Evolutionary conservation across 495 filamentous ascomycete genomes (phyloP).

Genomic region (Xylaria venustula): DNA sequence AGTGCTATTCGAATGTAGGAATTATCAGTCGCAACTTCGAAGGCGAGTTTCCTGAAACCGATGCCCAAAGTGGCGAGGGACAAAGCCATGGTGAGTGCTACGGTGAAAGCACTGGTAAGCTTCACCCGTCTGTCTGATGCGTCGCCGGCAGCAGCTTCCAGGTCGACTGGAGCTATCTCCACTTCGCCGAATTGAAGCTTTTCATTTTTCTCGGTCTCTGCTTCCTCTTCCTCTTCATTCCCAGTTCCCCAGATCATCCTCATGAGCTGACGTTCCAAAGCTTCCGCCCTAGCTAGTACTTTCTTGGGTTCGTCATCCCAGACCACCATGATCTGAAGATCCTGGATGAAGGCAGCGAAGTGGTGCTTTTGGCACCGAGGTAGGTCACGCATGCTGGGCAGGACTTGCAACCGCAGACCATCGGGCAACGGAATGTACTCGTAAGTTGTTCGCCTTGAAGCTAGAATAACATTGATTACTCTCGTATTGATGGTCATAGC

Average conservation of each 20-base stretch:
- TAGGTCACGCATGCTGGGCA: slow-evolving; percentile 53
- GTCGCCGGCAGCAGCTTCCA: slow-evolving; percentile 34
- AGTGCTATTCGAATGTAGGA: slow-evolving; percentile 50
- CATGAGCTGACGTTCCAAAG: slow-evolving; percentile 53
- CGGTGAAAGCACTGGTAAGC: slow-evolving; percentile 52
- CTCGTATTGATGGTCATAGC: slow-evolving; percentile 60
- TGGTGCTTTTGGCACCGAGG: slow-evolving; percentile 62
- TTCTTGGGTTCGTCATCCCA: slow-evolving; percentile 65
- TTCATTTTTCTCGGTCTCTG: slow-evolving; percentile 40
- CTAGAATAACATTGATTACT: slow-evolving; percentile 55
- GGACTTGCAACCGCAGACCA: slow-evolving; percentile 60
- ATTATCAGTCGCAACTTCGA: slow-evolving; percentile 51
- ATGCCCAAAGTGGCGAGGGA: slow-evolving; percentile 52
- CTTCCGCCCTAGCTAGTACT: slow-evolving; percentile 47
- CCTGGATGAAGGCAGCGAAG: slow-evolving; percentile 64
- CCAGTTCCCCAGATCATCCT: slow-evolving; percentile 53
- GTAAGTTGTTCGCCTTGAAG: slow-evolving; percentile 34
- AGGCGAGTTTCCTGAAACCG: slow-evolving; percentile 54
- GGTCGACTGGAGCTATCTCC: slow-evolving; percentile 32
- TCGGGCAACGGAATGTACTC: slow-evolving; percentile 55
- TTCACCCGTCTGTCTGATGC: slow-evolving; percentile 43
- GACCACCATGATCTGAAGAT: slow-evolving; percentile 56
- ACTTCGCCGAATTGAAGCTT: slow-evolving; percentile 31
- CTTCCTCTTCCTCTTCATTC: slow-evolving; percentile 38
- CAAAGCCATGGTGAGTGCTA: slow-evolving; percentile 49